Conservation (phyloP, 768 basidiomycete species). For the Lactarius akahatsu region DNA sequence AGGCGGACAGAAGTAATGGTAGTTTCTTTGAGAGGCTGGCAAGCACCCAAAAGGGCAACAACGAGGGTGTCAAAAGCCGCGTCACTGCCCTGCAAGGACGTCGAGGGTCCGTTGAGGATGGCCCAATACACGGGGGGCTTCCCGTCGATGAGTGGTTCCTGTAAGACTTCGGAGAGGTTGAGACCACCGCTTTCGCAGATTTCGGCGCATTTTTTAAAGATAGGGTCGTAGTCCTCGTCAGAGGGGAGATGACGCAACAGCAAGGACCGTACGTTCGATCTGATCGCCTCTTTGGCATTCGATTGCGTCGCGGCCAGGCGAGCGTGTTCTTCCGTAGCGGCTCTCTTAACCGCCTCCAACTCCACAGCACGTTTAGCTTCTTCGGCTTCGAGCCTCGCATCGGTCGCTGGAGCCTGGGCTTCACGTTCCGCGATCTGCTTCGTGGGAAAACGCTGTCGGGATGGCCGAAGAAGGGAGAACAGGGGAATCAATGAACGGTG, state of each 20-base stretch:
- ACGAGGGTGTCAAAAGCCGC: conserved; percentile 38
- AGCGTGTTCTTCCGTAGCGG: conserved; percentile 3
- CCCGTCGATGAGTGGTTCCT: conserved; percentile 59
- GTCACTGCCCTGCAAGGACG: conserved; percentile 12
- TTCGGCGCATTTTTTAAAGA: conserved; percentile 60
- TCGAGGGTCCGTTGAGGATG: conserved; percentile 51
- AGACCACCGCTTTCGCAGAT: conserved; percentile 52
- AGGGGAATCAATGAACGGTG: not conserved
- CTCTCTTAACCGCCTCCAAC: not conserved
- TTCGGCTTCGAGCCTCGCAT: not conserved
- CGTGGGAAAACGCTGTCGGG: not conserved
- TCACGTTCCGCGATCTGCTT: not conserved
- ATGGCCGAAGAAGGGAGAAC: not conserved
- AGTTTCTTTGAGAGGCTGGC: conserved; percentile 40
- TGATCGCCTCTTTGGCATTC: conserved; percentile 6
- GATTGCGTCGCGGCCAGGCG: not conserved
- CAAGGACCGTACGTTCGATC: conserved; percentile 32
- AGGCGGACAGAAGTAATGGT: conserved; percentile 50
- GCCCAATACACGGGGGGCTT: conserved; percentile 75
- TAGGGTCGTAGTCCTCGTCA: conserved; percentile 35
- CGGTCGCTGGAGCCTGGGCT: not conserved
- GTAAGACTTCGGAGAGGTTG: conserved; percentile 54
- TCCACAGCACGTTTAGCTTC: not conserved
- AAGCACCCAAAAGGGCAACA: conserved; percentile 47
- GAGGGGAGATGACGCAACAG: conserved; percentile 38